Base-by-base conservation (phyloP, 805 yeast species). In the Pichia kluyveri region DNA sequence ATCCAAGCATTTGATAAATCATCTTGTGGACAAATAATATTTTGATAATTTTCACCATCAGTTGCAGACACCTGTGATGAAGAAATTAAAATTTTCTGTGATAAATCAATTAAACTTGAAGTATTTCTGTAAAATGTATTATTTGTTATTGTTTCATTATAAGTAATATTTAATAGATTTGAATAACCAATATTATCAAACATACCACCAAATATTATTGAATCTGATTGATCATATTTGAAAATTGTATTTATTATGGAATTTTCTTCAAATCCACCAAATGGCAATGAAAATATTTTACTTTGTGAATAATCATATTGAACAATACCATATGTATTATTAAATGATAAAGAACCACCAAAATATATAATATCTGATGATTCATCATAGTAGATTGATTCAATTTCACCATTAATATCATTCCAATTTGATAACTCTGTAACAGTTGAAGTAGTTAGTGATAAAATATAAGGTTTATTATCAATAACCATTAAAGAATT, bases 191-290 rank as follows among this genome's bases (percentile, higher is more conserved):
- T 66, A 10, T 83, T 76, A 48, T 69, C 58, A 60, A 93, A 89
- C 4, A 66, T 51, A 12, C 99, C 99, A 1, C 93, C 91, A 67
- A 89, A 91, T 12, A 93, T 60, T 8, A 93, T 70, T 38, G 76
- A 80, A 19, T 55, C 72, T 26, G 49, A 40, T 43, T 65, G 66
- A 34, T 65, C 63, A 39, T 78, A 59, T 51, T 73, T 72, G 0
- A 77, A 54, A 17, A 93, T 89, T 8, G 90, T 69, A 51, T 80
- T 78, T 14, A 93, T 76, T 0, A 56, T 51, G 0, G 90, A 70
- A 49, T 75, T 70, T 34, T 71, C 59, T 8, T 80, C 81, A 60
- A 91, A 88, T 0, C 98, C 98, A 30, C 75, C 73, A 64, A 91
- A 93, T 0, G 85, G 82, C 4, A 86, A 68, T 9, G 73, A 60